Base-by-base conservation (phyloP, 148 eudicot species). In the Cornus suecica region DNA sequence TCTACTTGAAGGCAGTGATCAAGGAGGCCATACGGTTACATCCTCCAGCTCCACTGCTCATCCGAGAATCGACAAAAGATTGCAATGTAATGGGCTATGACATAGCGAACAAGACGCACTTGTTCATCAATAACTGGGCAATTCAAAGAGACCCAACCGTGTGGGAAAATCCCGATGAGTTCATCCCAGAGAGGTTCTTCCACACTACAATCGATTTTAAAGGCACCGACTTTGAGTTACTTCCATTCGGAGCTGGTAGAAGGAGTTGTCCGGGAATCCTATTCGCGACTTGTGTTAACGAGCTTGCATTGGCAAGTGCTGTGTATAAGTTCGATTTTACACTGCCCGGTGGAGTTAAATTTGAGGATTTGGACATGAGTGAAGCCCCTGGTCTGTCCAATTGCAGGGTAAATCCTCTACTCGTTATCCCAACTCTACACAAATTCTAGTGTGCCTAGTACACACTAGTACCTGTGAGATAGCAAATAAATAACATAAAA, bases 171-270 rank as follows among this genome's bases (percentile, higher is more conserved):
- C 48, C 78, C 6, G 45, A 75, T 0, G 65, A 66, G 64, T 75
- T 75, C 31, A 18, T 8, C 30, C 78, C 78, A 30, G 78, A 75
- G 65, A 75, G 78, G 66, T 75, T 75, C 65, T 56, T 75, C n/a
- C 34, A 75, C 14, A 10, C 31, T 26, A 27, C 65, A 14, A 68
- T 69, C 28, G 81, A 78, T 20, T 78, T 69, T 31, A 58, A 48
- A 66, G 67, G 67, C 1, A 18, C 27, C 15, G 67, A 29, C 29
- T 65, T 65, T 16, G 16, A 82, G 58, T 42, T 82, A n/a, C 75
- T 82, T 66, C 79, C 85, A 69, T 78, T 82, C n/a, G 85, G 82
- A 65, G 28, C 76, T 15, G 81, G 81, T 5, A 74, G 84, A 28
- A 82, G 81, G 51, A 61, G 60, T 14, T 78, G 84, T n/a, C 81